Percentiles rank a stretch among this genome's conserved stretches.
Evolutionary conservation across 228 moss, liverwort and hornwort species (phyloP).

Genomic region (Sphagnum magellanicum): DNA sequence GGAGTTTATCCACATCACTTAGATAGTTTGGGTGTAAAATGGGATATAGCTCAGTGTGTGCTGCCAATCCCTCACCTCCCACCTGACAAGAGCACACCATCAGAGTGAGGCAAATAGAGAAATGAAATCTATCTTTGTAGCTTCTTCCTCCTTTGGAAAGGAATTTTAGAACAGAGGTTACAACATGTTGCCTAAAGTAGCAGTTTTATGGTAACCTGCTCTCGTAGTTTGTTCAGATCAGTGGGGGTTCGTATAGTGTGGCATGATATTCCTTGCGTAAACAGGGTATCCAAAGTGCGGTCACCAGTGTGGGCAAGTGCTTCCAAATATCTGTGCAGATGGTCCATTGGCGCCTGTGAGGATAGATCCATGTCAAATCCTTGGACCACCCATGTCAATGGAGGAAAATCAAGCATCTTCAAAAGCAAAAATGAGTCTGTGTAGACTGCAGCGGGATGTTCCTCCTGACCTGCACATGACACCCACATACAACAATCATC

Average conservation of each 20-base stretch:
- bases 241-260: conserved; percentile 86
- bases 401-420: conserved; percentile 84
- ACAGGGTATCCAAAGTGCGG: conserved; percentile 86
- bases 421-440: conserved; percentile 70
- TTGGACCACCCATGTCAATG: conserved; percentile 96
- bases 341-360: conserved; percentile 69
- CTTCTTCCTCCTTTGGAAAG: background rate
- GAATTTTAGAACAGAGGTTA: background rate
- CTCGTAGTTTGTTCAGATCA: conserved; percentile 80
- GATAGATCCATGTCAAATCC: conserved; percentile 91
- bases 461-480: conserved; percentile 52
- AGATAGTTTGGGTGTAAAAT: conserved; percentile 79
- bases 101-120: background rate
- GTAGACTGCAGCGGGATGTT: conserved; percentile 50
- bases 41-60: conserved; percentile 63
- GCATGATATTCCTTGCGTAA: conserved; percentile 83
- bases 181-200: background rate
- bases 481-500: background rate
- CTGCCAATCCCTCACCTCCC: conserved; percentile 85
- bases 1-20: conserved; percentile 59
- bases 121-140: background rate
- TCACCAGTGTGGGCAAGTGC: conserved; percentile 94
- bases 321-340: conserved; percentile 83
- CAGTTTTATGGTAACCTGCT: conserved; percentile 30
- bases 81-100: conserved; percentile 22